A percentile compares a stretch with the other conserved stretches of the same genome.
These are phyloP conservation scores for Salvia miltiorrhiza DNA, from an alignment of 257 asterid genomes.

Conservation along the genomic window DNA sequence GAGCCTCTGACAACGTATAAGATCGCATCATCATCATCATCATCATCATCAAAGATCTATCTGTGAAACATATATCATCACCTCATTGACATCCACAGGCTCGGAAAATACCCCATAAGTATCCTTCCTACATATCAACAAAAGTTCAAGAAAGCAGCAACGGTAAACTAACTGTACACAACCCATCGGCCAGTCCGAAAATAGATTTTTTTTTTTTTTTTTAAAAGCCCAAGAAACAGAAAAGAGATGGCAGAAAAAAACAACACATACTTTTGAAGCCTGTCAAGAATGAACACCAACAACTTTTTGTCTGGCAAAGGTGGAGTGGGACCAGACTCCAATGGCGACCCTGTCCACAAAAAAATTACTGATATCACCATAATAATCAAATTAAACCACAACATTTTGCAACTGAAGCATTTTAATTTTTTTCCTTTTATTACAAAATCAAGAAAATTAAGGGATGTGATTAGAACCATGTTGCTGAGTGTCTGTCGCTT, in stretches of 20 bases:
- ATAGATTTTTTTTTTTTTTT: too few species aligned
- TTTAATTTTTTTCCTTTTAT: neutral
- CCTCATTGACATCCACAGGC: conserved; percentile 92
- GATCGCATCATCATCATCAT: neutral
- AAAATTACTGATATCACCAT: conserved; percentile 28
- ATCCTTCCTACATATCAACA: conserved; percentile 83
- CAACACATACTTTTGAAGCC: conserved; percentile 87
- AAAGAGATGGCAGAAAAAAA: conserved; percentile 22
- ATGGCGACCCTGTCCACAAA: conserved; percentile 78
- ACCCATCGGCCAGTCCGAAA: conserved; percentile 25
- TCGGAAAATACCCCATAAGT: conserved; percentile 89
- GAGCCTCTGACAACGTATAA: conserved; percentile 18
- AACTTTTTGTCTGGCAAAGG: conserved; percentile 98
- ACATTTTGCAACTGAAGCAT: conserved; percentile 17
- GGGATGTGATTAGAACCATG: conserved; percentile 50
- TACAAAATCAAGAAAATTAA: conserved; percentile 27
- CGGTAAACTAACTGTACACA: conserved; percentile 2
- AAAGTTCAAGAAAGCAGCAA: conserved; percentile 16
- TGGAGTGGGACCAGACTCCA: conserved; percentile 87
- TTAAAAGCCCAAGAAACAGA: conserved; percentile 13
- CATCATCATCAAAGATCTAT: neutral
- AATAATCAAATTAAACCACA: conserved; percentile 39
- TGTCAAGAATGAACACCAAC: conserved; percentile 92
- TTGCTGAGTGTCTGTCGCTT: conserved; percentile 54
- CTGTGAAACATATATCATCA: conserved; percentile 19